These are phyloP conservation scores for Aplosporella prunicola DNA, from an alignment of 2,329 filamentous ascomycete genomes.

Conservation along the genomic window DNA sequence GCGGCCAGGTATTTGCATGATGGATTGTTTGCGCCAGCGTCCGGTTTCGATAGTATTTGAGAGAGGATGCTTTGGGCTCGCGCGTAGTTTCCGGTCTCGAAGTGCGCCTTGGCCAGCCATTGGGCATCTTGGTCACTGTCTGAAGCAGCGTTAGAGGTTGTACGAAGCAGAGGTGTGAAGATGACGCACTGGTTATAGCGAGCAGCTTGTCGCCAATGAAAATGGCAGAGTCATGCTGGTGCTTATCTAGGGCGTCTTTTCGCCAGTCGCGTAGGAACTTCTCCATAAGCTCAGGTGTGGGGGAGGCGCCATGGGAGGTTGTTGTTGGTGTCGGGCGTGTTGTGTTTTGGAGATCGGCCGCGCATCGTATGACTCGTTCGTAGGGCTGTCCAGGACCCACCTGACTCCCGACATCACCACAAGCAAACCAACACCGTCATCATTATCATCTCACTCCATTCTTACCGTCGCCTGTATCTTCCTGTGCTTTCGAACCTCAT, in stretches of 20 bases:
- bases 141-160: conserved; percentile 28
- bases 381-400: no score
- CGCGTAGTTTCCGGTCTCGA: conserved; percentile 88
- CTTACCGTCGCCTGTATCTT: no score
- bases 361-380: no score
- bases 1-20: conserved; percentile 88
- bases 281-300: conserved; percentile 55
- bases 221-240: conserved; percentile 92
- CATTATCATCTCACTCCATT: no score
- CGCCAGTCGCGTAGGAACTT: conserved; percentile 88
- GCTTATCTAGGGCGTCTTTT: conserved; percentile 89
- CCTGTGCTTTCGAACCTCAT: no score
- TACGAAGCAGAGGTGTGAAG: background rate
- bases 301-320: no score
- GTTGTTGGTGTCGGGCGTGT: no score
- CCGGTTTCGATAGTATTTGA: conserved; percentile 59
- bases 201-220: conserved; percentile 96
- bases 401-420: no score
- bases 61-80: conserved; percentile 80
- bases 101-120: conserved; percentile 97
- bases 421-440: no score
- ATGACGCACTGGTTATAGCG: conserved; percentile 73
- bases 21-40: conserved; percentile 70
- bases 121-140: conserved; percentile 91
- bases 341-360: no score